Conservation (phyloP, 2,329 filamentous ascomycete genomes). For the Penicillium concentricum region DNA sequence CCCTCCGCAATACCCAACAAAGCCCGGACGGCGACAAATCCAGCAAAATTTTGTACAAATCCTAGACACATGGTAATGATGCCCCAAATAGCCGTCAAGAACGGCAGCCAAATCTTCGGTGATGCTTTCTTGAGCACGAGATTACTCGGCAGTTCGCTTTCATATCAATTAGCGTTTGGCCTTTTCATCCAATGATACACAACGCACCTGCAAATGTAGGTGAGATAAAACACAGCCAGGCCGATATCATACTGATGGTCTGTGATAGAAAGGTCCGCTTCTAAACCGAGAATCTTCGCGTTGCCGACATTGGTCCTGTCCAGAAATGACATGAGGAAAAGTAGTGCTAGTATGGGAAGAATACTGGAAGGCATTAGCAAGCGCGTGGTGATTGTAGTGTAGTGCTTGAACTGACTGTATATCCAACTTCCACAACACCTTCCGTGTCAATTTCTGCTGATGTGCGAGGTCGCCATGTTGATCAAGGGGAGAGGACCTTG, state of each 20-base stretch:
- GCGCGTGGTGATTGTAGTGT: not conserved
- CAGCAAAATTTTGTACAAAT: slow-evolving; percentile 43
- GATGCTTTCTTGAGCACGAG: slow-evolving; percentile 62
- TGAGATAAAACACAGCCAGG: slow-evolving; percentile 63
- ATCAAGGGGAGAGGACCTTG: slow-evolving; percentile 14
- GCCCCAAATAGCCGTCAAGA: slow-evolving; percentile 59
- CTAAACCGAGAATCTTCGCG: slow-evolving; percentile 64
- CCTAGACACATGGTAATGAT: slow-evolving; percentile 50
- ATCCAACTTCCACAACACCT: slow-evolving; percentile 50
- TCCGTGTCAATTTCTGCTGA: slow-evolving; percentile 39
- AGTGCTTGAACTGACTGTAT: slow-evolving; percentile 9
- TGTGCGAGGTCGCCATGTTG: slow-evolving; percentile 15
- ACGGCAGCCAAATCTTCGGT: slow-evolving; percentile 60
- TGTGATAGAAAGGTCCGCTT: slow-evolving; percentile 57
- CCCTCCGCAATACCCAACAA: slow-evolving; percentile 64
- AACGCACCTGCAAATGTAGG: slow-evolving; percentile 55
- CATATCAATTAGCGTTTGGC: not conserved
- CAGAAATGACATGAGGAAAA: slow-evolving; percentile 65
- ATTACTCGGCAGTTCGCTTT: slow-evolving; percentile 64
- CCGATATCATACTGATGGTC: slow-evolving; percentile 65
- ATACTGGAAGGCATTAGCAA: slow-evolving; percentile 46
- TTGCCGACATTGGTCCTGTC: slow-evolving; percentile 75
- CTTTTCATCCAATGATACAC: not conserved
- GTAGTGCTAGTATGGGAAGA: slow-evolving; percentile 60
- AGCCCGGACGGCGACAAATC: slow-evolving; percentile 62